These are phyloP conservation scores for Eucalyptus microcorys DNA, from an alignment of 345 rosid genomes.

Conservation along the genomic window DNA sequence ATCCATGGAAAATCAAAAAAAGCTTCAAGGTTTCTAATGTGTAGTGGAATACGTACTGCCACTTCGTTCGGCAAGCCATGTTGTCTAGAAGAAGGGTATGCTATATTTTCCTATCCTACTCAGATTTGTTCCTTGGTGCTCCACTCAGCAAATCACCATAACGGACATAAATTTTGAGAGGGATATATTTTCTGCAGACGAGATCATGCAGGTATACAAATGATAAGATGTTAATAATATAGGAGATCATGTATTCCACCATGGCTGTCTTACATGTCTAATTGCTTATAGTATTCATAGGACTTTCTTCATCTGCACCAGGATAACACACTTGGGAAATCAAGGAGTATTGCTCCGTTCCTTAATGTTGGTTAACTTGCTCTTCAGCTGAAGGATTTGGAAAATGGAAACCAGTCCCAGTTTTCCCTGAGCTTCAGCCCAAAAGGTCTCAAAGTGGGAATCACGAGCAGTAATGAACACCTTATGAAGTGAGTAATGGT, in stretches of 20 bases:
- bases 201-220: neutral
- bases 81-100: neutral
- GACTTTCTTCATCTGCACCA: neutral
- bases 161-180: neutral
- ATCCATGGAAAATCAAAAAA: neutral
- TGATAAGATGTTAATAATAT: neutral
- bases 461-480: neutral
- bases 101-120: neutral
- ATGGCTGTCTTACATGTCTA: neutral
- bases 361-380: neutral
- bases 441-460: neutral
- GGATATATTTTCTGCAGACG: neutral
- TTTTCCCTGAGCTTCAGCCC: neutral
- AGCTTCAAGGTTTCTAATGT: neutral
- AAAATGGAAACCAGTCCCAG: neutral
- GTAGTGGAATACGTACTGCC: neutral
- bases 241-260: neutral
- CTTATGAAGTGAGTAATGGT: neutral
- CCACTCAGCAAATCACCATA: neutral
- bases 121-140: neutral
- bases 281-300: neutral
- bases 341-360: neutral
- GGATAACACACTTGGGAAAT: neutral
- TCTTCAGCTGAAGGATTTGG: neutral
- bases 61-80: neutral